Evolutionary conservation across 2,329 filamentous ascomycete genomes (phyloP), one percentile per base, ranked within the genome.

Genomic region (Sclerotinia sclerotiorum): DNA sequence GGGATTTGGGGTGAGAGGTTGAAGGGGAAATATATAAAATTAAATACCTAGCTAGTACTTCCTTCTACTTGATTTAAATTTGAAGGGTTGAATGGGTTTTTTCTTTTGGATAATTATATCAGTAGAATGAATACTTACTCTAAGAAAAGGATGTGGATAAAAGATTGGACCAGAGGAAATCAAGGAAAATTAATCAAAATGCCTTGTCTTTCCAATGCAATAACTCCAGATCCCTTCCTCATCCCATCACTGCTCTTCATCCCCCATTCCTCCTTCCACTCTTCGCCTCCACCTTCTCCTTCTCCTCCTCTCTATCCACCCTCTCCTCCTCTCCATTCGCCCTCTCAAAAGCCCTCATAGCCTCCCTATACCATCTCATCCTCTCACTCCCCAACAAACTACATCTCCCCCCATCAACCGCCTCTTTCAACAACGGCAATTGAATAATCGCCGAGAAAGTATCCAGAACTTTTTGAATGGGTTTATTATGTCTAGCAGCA

Each of bases 391-490:
- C 82, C 42, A 83, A 73, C 52, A 75, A 79, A 7, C 81, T 81
- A 58, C 80, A 76, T 67, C 80, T 76, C 51, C 79, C 79, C 68
- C 81, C 79, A 71, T 84, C 82, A 2, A 79, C 80, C 8, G 81
- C 79, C 70, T 81, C 81, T 10, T 82, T 79, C 19, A 84, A 76
- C 49, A 84, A 76, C 1, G 83, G 83, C 5, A 84, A 77, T 70
- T 83, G 80, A 17, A 84, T 80, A 64, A 84, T 80, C 62, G 82
- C 82, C 0, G 79, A 78, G 68, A 84, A 84, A 21, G 82, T 79
- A 42, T 84, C 82, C 65, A 79, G 78, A 11, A 85, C 81, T 70
- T 80, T 82, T 49, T 80, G 78, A 11, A 81, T 77, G 0, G 81
- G 71, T 17, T 80, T 75, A 19, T 79, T 77, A 70, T 84, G 82